Conservation (phyloP, 129 eudicot species). For the Ambrosia artemisiifolia region DNA sequence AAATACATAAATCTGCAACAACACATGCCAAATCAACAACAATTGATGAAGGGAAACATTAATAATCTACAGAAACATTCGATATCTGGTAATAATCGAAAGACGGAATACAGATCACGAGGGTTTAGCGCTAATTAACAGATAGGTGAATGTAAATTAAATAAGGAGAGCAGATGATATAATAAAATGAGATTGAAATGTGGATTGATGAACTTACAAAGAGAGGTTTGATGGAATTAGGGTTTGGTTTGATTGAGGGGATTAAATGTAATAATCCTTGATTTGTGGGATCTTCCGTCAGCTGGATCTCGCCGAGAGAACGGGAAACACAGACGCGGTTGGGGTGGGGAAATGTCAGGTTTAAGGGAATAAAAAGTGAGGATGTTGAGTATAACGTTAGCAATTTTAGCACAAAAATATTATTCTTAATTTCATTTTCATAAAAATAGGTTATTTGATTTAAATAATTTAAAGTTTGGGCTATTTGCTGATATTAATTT, state of each 20-base stretch:
- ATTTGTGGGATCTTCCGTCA: slow-evolving; percentile 26
- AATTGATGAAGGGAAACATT: slow-evolving; percentile 2
- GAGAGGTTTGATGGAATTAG: not conserved
- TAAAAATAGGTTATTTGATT: too few species aligned
- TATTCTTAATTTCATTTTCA: too few species aligned
- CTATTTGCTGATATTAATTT: too few species aligned
- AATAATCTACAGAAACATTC: not conserved
- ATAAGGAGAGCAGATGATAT: not conserved
- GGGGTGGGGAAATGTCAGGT: slow-evolving; percentile 16
- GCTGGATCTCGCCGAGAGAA: slow-evolving; percentile 30
- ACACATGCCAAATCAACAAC: slow-evolving; percentile 12
- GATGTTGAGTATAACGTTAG: slow-evolving; percentile 18
- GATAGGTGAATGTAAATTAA: not conserved
- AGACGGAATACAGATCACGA: slow-evolving; percentile 7
- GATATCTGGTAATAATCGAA: not conserved
- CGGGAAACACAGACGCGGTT: not conserved
- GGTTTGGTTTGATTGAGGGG: slow-evolving; percentile 11
- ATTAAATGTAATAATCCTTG: not conserved
- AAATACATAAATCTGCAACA: slow-evolving; percentile 27
- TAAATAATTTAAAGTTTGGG: too few species aligned
- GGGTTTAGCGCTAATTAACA: not conserved
- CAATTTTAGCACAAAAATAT: not conserved
- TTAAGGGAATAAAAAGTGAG: slow-evolving; percentile 13
- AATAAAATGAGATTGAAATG: slow-evolving; percentile 10
- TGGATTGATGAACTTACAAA: slow-evolving; percentile 23